phyloP scores from a whole-genome alignment of 2,329 filamentous ascomycete species.

The Diplodia intermedia region DNA sequence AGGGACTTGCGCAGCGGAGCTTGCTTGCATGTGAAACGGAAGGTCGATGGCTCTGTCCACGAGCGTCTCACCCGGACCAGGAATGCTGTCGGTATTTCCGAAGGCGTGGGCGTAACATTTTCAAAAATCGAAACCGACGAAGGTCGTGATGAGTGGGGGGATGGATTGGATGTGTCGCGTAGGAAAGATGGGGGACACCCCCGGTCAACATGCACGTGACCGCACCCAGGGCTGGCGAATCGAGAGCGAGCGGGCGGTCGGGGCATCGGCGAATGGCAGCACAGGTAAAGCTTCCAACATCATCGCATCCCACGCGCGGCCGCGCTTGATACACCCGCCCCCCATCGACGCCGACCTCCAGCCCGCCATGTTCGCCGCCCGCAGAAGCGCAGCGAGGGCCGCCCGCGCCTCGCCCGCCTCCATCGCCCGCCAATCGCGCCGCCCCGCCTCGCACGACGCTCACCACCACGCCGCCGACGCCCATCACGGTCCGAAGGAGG shows the following conservation, averaged over 20 bases:
- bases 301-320: constrained; percentile 36
- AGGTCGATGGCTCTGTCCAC: no score
- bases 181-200: background rate
- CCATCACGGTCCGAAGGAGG: constrained; percentile 51
- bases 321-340: constrained; percentile 17
- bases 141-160: background rate
- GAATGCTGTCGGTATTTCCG: no score
- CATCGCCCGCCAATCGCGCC: constrained; percentile 50
- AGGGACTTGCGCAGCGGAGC: background rate
- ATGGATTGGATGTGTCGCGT: no score
- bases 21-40: background rate
- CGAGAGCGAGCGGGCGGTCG: background rate
- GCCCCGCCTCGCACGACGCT: constrained; percentile 45
- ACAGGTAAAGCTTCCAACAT: constrained; percentile 37
- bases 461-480: constrained; percentile 46
- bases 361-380: constrained; percentile 54
- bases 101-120: background rate
- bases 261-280: constrained; percentile 20
- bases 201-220: constrained; percentile 3
- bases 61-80: no score
- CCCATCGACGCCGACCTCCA: constrained; percentile 34
- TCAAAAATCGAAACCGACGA: background rate
- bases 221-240: background rate
- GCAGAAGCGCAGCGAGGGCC: constrained; percentile 52
- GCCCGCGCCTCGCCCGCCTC: constrained; percentile 48